Evolutionary conservation across 495 filamentous ascomycete genomes (phyloP), one percentile per base, ranked within the genome.

Genomic region (Aspergillus panamensis): DNA sequence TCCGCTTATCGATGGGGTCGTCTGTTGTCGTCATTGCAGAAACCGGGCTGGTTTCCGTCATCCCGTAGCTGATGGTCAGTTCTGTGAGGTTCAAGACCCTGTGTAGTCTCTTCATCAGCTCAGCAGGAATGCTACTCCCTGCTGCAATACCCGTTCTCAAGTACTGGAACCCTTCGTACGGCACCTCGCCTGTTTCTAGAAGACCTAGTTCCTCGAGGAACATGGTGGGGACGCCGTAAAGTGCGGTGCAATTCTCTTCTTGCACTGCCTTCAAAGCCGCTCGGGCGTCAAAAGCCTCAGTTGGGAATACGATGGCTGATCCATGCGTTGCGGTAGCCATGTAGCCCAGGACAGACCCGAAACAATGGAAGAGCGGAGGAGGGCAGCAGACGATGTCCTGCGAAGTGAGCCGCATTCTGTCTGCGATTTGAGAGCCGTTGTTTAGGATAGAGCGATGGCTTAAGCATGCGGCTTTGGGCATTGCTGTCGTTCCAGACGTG

Each of bases 11-110:
- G 6, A 93, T 74, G 1, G 92, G 87, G 66, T 97, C 94, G 39
- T 84, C 73, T 0, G 88, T 93, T 0, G 87, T 82, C 0, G 93
- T 98, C 93, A 97, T 97, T 45, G 83, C 84, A 40, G 84, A 88
- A 0, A 96, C 92, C n/a, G 94, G 94, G 48, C 83, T 87, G 0
- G 94, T 98, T 72, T 98, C 94, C 13, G 94, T 98, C 94, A 98
- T 98, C 37, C 92, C 94, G 70, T 98, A 98, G 77, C 94, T 96
- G 63, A 96, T 97, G 0, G 92, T 96, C 53, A 97, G 67, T 30
- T 96, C 89, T 0, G 82, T 85, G 30, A 98, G 74, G 48, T 95
- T 95, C 6, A 97, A 75, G n/a, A 68, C 77, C 35, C 75, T 75
- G 63, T 93, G 89, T 14, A 98, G 68, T 57, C 83, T 86, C 14